Conservation (phyloP, 1,284 basidiomycete species). For the Kalmanozyma brasiliensis region DNA sequence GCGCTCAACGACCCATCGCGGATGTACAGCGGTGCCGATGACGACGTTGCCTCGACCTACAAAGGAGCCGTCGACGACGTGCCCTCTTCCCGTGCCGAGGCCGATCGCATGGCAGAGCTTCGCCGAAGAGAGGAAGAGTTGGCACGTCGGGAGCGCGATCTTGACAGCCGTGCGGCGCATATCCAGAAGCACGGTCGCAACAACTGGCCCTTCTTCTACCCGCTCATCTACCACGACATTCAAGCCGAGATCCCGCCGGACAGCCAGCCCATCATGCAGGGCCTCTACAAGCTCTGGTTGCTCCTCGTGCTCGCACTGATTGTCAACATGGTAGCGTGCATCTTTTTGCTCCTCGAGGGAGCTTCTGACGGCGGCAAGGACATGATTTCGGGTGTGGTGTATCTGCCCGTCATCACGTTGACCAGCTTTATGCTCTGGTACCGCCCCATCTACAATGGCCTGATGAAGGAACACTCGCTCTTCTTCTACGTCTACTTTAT, state of each 20-base stretch:
- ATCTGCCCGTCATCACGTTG: conserved; percentile 81
- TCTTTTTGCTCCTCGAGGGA: conserved; percentile 83
- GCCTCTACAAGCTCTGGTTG: conserved; percentile 73
- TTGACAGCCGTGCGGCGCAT: conserved; percentile 73
- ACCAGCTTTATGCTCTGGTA: conserved; percentile 87
- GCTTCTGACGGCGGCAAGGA: conserved; percentile 81
- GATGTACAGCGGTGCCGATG: conserved; percentile 48
- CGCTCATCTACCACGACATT: conserved; percentile 92
- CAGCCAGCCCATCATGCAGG: conserved; percentile 80
- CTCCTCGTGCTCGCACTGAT: conserved; percentile 76
- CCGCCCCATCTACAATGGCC: conserved; percentile 92
- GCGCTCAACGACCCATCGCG: conserved; percentile 54
- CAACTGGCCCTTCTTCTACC: conserved; percentile 92
- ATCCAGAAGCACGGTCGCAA: conserved; percentile 83
- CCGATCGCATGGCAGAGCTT: conserved; percentile 74
- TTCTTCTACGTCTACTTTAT: conserved; percentile 71
- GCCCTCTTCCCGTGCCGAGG: conserved; percentile 57
- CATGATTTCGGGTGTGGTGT: conserved; percentile 77
- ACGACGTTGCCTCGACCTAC: conserved; percentile 47
- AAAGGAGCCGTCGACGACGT: conserved; percentile 44
- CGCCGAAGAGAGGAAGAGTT: conserved; percentile 80
- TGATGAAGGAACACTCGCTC: conserved; percentile 80
- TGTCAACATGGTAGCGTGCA: conserved; percentile 89
- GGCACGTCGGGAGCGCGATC: conserved; percentile 79
- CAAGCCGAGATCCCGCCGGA: conserved; percentile 85